phyloP scores from a whole-genome alignment of 2,329 filamentous ascomycete genomes.

The Fusarium sambucinum region DNA sequence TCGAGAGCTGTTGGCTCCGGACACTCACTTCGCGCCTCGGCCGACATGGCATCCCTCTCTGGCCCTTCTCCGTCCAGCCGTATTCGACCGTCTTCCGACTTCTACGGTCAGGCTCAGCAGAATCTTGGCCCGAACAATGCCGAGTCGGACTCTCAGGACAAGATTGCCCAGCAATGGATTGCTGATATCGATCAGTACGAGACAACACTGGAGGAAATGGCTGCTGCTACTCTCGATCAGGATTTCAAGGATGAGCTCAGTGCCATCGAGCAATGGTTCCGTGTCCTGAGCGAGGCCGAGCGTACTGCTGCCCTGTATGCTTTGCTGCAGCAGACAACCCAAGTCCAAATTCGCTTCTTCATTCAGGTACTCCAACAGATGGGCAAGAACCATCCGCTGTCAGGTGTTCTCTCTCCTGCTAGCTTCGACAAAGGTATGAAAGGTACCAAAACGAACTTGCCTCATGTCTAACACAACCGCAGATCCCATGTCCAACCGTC shows the following conservation, averaged over 20 bases:
- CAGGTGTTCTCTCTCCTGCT: conserved; percentile 90
- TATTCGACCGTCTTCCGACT: conserved; percentile 94
- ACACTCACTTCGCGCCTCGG: conserved; percentile 91
- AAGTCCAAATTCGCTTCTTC: conserved; percentile 99
- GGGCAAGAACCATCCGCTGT: conserved; percentile 98
- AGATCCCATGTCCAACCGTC: conserved; percentile 97
- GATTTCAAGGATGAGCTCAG: conserved; percentile 99
- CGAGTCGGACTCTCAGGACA: conserved; percentile 87
- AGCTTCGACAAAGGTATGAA: conserved; percentile 93
- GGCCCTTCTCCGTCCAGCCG: conserved; percentile 76
- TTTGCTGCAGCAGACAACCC: conserved; percentile 95
- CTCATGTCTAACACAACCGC: conserved; percentile 34
- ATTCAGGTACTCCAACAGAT: conserved; percentile 99
- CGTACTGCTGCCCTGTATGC: conserved; percentile 95
- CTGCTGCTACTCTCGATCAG: conserved; percentile 96
- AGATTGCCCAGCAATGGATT: conserved; percentile 97
- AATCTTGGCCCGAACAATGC: conserved; percentile 74
- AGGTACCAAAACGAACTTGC: not conserved
- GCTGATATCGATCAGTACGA: conserved; percentile 99
- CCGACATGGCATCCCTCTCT: conserved; percentile 90
- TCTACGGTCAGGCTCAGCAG: conserved; percentile 83
- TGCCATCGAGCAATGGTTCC: conserved; percentile 99
- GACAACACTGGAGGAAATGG: conserved; percentile 99
- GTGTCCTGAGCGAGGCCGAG: conserved; percentile 95
- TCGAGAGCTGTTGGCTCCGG: conserved; percentile 82